Evolutionary conservation across 2,329 filamentous ascomycete species (phyloP).

Genomic region (Fusarium longipes): DNA sequence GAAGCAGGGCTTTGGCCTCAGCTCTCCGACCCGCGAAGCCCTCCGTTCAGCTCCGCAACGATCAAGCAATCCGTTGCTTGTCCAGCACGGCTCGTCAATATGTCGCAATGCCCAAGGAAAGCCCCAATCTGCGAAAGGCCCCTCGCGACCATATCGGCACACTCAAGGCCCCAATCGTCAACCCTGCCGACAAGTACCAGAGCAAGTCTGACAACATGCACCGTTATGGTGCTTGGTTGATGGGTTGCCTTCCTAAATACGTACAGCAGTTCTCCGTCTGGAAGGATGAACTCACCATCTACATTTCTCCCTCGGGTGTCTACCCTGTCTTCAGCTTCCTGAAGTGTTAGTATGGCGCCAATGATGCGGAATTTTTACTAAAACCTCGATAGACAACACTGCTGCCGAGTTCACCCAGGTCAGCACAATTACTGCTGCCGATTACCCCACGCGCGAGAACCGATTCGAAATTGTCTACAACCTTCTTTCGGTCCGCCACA

Average conservation of each 20-base stretch:
- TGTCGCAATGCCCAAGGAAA: constrained; percentile 70
- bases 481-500: constrained; percentile 93
- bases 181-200: constrained; percentile 92
- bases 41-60: constrained; percentile 55
- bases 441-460: constrained; percentile 94
- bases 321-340: constrained; percentile 94
- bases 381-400: constrained; percentile 77
- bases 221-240: constrained; percentile 94
- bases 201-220: constrained; percentile 89
- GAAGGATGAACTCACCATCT: constrained; percentile 98
- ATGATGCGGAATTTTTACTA: constrained; percentile 14
- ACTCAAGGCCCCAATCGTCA: constrained; percentile 83
- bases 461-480: constrained; percentile 99
- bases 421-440: constrained; percentile 91
- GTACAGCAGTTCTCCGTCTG: constrained; percentile 99
- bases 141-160: constrained; percentile 67
- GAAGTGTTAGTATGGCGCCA: constrained; percentile 68
- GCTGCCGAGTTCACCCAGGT: constrained; percentile 96
- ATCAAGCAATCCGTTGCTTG: constrained; percentile 61
- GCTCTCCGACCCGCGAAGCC: constrained; percentile 65
- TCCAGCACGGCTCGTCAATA: constrained; percentile 59
- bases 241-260: constrained; percentile 97
- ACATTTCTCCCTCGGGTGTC: constrained; percentile 88
- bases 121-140: constrained; percentile 75
- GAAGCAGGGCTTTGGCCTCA: constrained; percentile 66